These are phyloP conservation scores for Backusella parvicylindrica DNA, from an alignment of 192 early-diverging fungal species.

Conservation along the genomic window DNA sequence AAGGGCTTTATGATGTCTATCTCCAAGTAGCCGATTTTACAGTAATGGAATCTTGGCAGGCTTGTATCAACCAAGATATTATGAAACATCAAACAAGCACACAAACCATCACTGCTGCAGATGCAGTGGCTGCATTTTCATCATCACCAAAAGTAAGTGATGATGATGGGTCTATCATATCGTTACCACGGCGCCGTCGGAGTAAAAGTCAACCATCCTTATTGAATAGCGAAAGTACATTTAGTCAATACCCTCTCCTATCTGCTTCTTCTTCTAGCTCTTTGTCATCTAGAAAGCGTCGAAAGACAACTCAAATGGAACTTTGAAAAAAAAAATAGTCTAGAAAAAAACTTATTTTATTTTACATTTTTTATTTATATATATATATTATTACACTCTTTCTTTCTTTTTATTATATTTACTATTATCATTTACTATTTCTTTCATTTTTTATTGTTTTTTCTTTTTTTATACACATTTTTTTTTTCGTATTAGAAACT, in stretches of 20 bases:
- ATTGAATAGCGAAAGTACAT: not conserved
- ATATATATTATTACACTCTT: not conserved
- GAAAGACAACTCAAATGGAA: not conserved
- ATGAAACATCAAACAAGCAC: not conserved
- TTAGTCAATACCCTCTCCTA: not conserved
- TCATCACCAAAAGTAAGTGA: not conserved
- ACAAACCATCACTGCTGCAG: not conserved
- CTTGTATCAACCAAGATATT: constrained; percentile 22
- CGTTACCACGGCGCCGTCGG: not conserved
- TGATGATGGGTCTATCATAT: not conserved
- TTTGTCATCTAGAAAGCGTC: not conserved
- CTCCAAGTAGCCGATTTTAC: constrained; percentile 25
- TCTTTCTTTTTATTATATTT: not conserved
- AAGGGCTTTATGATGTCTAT: constrained; percentile 15
- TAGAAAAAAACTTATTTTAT: not conserved
- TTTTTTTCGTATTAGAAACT: not conserved
- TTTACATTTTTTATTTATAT: no score
- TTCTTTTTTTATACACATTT: not conserved
- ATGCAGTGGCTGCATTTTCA: not conserved
- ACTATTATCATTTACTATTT: not conserved
- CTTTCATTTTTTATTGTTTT: not conserved
- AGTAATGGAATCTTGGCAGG: constrained; percentile 20
- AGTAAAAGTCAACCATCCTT: constrained; percentile 1
- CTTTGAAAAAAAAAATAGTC: not conserved
- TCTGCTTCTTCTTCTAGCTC: constrained; percentile 1